These are phyloP conservation scores for Teratosphaeria nubilosa DNA, from an alignment of 2,329 filamentous ascomycete species.

Conservation along the genomic window DNA sequence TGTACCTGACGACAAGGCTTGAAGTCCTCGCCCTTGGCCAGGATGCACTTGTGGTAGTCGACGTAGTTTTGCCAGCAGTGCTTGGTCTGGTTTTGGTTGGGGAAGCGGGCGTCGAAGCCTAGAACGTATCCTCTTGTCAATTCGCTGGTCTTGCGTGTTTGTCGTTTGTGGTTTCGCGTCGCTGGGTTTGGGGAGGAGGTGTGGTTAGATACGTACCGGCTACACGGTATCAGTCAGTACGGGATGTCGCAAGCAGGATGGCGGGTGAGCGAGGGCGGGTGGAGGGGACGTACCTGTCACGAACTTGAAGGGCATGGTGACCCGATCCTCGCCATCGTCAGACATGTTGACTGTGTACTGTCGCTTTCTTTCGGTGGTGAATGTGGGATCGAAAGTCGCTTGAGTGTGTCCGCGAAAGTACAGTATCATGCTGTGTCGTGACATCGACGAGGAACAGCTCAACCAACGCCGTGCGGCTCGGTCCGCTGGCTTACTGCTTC, in stretches of 20 bases:
- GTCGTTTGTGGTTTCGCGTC: background rate
- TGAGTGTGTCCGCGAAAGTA: background rate
- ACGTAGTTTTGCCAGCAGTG: slow-evolving; percentile 99
- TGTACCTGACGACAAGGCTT: slow-evolving; percentile 89
- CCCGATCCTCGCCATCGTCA: slow-evolving; percentile 66
- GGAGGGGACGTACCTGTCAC: slow-evolving; percentile 69
- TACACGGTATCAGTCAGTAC: slow-evolving; percentile 16
- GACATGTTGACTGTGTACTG: slow-evolving; percentile 61
- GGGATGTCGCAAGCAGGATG: slow-evolving; percentile 6
- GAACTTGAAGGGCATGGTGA: slow-evolving; percentile 99
- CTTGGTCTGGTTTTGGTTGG: slow-evolving; percentile 96
- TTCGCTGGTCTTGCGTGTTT: background rate
- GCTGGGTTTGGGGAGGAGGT: background rate
- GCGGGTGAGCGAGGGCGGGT: background rate
- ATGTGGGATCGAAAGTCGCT: background rate
- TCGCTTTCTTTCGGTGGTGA: background rate
- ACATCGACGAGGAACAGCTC: background rate
- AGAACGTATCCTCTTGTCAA: slow-evolving; percentile 3
- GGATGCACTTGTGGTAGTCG: slow-evolving; percentile 99
- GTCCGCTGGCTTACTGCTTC: background rate
- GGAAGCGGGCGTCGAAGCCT: slow-evolving; percentile 99
- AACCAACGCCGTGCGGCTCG: background rate
- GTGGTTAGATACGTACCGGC: slow-evolving; percentile 21
- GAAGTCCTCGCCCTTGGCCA: slow-evolving; percentile 97
- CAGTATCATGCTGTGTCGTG: background rate